These are phyloP conservation scores for Rhynchospora pubera DNA, from an alignment of 176 grass and related monocot genomes.

Conservation along the genomic window DNA sequence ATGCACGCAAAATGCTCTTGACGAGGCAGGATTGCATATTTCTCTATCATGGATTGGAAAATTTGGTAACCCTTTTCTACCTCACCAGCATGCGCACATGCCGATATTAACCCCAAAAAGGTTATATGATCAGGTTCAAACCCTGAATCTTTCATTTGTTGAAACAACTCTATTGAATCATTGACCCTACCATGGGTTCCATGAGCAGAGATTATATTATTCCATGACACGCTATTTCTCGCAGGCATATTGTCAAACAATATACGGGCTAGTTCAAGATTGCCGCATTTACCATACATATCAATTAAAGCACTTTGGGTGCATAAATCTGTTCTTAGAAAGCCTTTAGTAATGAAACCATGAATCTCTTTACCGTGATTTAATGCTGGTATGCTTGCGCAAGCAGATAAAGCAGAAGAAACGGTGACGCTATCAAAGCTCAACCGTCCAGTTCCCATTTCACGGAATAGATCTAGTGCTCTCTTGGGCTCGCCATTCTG, in stretches of 20 bases:
- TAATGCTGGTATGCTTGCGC: conserved; percentile 61
- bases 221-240: conserved; percentile 83
- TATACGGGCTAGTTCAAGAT: conserved; percentile 46
- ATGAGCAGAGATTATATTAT: conserved; percentile 83
- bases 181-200: conserved; percentile 68
- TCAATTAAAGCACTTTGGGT: conserved; percentile 73
- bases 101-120: conserved; percentile 74
- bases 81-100: conserved; percentile 69
- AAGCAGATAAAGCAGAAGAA: conserved; percentile 70
- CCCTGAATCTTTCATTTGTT: conserved; percentile 55
- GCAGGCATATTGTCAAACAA: conserved; percentile 67
- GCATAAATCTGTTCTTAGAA: conserved; percentile 49
- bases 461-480: conserved; percentile 55
- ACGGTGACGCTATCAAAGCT: conserved; percentile 56
- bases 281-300: conserved; percentile 82
- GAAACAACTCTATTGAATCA: conserved; percentile 48
- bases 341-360: conserved; percentile 56
- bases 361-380: conserved; percentile 79
- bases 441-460: conserved; percentile 61
- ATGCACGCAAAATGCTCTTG: conserved; percentile 83
- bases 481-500: conserved; percentile 75
- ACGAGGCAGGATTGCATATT: conserved; percentile 42
- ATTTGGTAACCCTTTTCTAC: conserved; percentile 58
- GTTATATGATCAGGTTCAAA: conserved; percentile 69
- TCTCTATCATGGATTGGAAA: conserved; percentile 50